Evolutionary conservation across 2,329 filamentous ascomycete species (phyloP).

Genomic region (Alternaria sp.): DNA sequence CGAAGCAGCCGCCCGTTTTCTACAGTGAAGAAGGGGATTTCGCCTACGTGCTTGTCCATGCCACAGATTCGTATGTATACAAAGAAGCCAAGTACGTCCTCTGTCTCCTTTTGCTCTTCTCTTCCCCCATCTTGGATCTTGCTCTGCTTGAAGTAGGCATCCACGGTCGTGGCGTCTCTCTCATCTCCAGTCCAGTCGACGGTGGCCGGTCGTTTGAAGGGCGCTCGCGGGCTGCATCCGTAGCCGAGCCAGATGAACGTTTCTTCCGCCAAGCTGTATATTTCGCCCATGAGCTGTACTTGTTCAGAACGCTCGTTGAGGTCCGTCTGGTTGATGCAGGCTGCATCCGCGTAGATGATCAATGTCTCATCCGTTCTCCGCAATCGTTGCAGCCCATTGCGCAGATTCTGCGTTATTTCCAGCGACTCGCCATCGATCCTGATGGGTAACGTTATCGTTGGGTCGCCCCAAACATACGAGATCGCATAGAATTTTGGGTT

Average conservation of each 20-base stretch:
- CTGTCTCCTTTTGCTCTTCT: neutral
- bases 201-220: neutral
- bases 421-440: neutral
- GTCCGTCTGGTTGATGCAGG: constrained; percentile 22
- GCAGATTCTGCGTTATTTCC: neutral
- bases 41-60: neutral
- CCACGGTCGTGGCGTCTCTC: neutral
- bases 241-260: constrained; percentile 5
- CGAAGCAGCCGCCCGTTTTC: neutral
- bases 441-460: neutral
- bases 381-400: neutral
- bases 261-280: constrained; percentile 10
- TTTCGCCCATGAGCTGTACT: constrained; percentile 15
- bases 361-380: neutral
- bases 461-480: constrained; percentile 8
- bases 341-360: constrained; percentile 12
- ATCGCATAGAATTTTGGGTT: constrained; percentile 1
- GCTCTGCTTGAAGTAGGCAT: neutral
- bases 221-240: neutral
- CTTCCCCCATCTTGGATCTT: neutral
- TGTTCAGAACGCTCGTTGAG: constrained; percentile 6
- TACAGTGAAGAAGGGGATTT: constrained; percentile 5
- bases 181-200: neutral
- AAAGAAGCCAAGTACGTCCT: constrained; percentile 4
- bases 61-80: constrained; percentile 1